Evolutionary conservation across 208 protist species (phyloP).

Genomic region (Leishmania braziliensis): DNA sequence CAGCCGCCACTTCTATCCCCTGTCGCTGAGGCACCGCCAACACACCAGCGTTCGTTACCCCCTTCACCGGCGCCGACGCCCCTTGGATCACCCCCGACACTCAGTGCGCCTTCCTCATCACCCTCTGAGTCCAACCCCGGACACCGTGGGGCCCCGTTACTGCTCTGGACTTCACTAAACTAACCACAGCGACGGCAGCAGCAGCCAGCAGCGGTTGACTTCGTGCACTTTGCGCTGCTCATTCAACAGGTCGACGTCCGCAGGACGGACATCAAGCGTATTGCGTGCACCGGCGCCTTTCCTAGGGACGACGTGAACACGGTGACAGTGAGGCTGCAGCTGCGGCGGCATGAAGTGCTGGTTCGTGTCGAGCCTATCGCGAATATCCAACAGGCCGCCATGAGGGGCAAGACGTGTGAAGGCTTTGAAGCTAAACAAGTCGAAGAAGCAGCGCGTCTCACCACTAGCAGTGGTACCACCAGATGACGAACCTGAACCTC

Average conservation of each 20-base stretch:
- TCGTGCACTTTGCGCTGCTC: constrained; percentile 36
- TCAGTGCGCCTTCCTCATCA: neutral
- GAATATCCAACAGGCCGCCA: constrained; percentile 12
- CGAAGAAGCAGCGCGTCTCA: neutral
- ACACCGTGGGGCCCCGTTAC: neutral
- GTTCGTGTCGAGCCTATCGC: constrained; percentile 25
- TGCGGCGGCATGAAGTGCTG: constrained; percentile 33
- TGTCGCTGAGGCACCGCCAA: neutral
- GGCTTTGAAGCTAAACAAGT: neutral
- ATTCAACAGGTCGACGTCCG: constrained; percentile 52
- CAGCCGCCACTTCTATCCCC: neutral
- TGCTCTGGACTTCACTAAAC: neutral
- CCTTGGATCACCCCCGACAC: neutral
- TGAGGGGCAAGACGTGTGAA: constrained; percentile 18
- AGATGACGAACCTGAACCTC: neutral
- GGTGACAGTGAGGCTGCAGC: constrained; percentile 30
- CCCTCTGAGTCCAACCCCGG: neutral
- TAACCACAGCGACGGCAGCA: neutral
- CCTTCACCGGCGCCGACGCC: neutral
- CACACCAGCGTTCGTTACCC: neutral
- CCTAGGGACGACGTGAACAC: constrained; percentile 30
- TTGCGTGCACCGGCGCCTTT: constrained; percentile 39
- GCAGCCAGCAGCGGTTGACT: neutral
- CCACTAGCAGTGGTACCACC: neutral
- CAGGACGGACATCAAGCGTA: constrained; percentile 52